Evolutionary conservation across 495 filamentous ascomycete genomes (phyloP).

Genomic region (Lichenothelia convexa): DNA sequence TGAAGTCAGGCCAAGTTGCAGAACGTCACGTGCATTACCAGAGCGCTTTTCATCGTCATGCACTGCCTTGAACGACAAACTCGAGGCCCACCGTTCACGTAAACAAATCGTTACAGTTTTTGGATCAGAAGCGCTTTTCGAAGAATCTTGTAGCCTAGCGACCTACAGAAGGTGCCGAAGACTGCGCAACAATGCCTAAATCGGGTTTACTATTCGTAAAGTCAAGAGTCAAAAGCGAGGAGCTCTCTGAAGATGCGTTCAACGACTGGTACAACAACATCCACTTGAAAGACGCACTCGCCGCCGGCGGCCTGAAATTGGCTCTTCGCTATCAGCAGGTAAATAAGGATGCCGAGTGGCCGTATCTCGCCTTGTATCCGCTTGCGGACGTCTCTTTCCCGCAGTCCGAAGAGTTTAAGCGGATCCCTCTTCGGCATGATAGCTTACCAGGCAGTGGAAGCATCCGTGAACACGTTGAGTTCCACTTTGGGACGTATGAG

Average conservation of each 20-base stretch:
- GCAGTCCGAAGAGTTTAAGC: neutral
- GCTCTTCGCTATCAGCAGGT: constrained; percentile 9
- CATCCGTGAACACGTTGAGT: constrained; percentile 3
- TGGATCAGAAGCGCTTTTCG: no score
- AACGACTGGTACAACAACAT: constrained; percentile 11
- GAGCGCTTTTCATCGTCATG: no score
- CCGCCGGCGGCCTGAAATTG: constrained; percentile 2
- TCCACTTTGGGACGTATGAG: constrained; percentile 3
- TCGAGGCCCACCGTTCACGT: no score
- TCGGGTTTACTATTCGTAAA: constrained; percentile 8
- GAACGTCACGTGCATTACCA: no score
- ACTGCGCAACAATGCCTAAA: constrained; percentile 6
- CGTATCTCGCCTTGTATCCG: constrained; percentile 11
- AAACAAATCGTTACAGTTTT: no score
- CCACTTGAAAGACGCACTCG: constrained; percentile 6
- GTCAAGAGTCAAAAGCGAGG: constrained; percentile 3
- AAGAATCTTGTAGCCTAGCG: no score
- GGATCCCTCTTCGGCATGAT: neutral
- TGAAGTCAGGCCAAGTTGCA: no score
- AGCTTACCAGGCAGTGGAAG: constrained; percentile 1
- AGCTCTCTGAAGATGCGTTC: constrained; percentile 7
- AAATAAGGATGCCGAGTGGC: constrained; percentile 1
- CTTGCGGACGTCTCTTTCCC: constrained; percentile 2
- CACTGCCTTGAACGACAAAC: no score
- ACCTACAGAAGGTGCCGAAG: no score